Base-by-base conservation (phyloP, 2,329 filamentous ascomycete species). In the Aspergillus sp. region DNA sequence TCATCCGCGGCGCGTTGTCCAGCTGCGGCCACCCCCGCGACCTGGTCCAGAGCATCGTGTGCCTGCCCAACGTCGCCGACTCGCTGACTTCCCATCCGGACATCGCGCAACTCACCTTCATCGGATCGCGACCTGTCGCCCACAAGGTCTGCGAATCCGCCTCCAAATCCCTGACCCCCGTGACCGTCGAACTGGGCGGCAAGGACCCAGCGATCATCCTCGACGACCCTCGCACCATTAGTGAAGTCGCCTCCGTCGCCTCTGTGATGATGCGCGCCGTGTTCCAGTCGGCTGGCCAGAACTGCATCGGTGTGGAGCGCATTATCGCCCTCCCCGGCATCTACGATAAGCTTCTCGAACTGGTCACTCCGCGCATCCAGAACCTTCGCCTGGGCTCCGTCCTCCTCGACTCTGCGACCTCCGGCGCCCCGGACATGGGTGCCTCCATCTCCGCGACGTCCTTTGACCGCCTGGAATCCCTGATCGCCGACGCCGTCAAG, bases 291-390 rank as follows among this genome's bases (percentile, higher is more conserved):
- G 88, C 91, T 14, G 94, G 94, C 1, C 94, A 99, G 72, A 99
- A 99, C 76, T 99, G 94, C 74, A 93, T 99, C 67, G 94, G 94
- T 50, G 93, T 97, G 61, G 94, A 99, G 76, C 88, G 94, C 51
- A 87, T 97, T 66, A 87, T 97, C 61, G 90, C 88, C 20, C 81
- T 89, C 14, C 87, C 90, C 1, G 78, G 76, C n/a, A 80, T 89
- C 47, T 96, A 97, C 76, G 80, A 88, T 57, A 78, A 78, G 51
- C 82, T 99, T 19, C 76, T 96, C 48, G 72, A 78, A 4, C 79
- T 85, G 55, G 82, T 99, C 17, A 81, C 85, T 47, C 87, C 88
- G 10, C 86, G 88, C 56, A 89, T 97, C 59, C 79, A 81, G 56
- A 81, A 81, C 10, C 78, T 99, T 14, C 86, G 89, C 17, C 79